Base-by-base conservation (phyloP, 345 rosid genomes). In the Lumnitzera littorea region DNA sequence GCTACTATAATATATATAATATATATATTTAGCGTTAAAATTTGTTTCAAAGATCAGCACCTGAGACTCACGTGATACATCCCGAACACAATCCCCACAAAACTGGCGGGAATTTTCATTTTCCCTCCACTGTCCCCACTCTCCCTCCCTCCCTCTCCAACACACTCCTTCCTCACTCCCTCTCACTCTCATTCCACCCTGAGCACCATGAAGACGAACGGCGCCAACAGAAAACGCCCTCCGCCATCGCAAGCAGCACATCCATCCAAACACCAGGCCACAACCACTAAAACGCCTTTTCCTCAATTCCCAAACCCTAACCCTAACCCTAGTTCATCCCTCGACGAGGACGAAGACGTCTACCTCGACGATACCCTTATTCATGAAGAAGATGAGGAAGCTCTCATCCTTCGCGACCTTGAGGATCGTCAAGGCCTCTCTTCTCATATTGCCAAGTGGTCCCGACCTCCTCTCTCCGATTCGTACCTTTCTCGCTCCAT, bases 311-410 rank as follows among this genome's bases (percentile, higher is more conserved):
- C 43, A 36, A 36, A 36, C 43, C 43, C 43, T 36, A 36, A 36
- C 43, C 43, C 43, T 36, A 36, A 36, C 43, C 50, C 57, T 29
- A 48, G 13, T 15, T 55, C 65, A 24, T 17, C 67, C 51, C 56
- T 50, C 61, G 96, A 83, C 0, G 99, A 92, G 6, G 98, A 89
- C 58, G 98, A 92, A 70, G 97, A 90, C 59, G 89, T 90, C 56
- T 84, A 82, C 67, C 69, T 83, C 2, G 95, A 90, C 55, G 97
- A 92, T 77, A 73, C 82, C 85, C 85, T 85, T 27, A 36, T 85
- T 36, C 57, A 23, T 14, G 80, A 74, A 5, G 89, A 84, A 20
- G 92, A 82, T 16, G 91, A 84, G 69, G 96, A 86, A 56, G 75
- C 79, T 36, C 80, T 87, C 71, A 82, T 89, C 50, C 85, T 87